These are phyloP conservation scores for Dillenia turbinata DNA, from an alignment of 164 flowering plant species.

Conservation along the genomic window DNA sequence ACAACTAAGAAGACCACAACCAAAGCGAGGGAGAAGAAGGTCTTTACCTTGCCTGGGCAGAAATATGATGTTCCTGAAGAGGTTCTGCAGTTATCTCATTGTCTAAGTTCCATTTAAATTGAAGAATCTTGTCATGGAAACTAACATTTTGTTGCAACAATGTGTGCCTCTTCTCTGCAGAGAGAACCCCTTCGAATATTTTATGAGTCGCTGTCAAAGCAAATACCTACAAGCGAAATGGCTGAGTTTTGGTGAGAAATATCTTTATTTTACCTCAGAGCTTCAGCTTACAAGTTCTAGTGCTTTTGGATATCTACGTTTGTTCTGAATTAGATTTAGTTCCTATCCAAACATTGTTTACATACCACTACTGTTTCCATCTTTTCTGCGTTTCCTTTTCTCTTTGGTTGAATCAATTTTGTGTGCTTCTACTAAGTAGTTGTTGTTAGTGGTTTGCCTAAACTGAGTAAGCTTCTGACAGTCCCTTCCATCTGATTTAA, in stretches of 20 bases:
- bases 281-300: not conserved
- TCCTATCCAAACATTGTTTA: too few relatives aligned
- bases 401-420: too few relatives aligned
- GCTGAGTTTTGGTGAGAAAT: conserved; percentile 88
- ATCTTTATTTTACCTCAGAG: not conserved
- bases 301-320: too few relatives aligned
- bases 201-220: conserved; percentile 79
- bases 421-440: too few relatives aligned
- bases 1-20: conserved; percentile 37
- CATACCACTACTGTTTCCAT: too few relatives aligned
- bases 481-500: too few relatives aligned
- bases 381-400: too few relatives aligned
- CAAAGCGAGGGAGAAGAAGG: conserved; percentile 70
- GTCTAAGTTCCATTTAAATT: not conserved
- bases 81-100: conserved; percentile 31
- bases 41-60: conserved; percentile 78
- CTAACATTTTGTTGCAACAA: not conserved
- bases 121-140: too few relatives aligned
- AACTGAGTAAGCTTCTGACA: too few relatives aligned
- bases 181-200: conserved; percentile 93
- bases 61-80: conserved; percentile 89
- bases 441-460: too few relatives aligned
- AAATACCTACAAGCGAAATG: conserved; percentile 97
- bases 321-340: too few relatives aligned
- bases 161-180: conserved; percentile 35